These are phyloP conservation scores for Beauveria varroae DNA, from an alignment of 2,329 filamentous ascomycete species.

Conservation along the genomic window DNA sequence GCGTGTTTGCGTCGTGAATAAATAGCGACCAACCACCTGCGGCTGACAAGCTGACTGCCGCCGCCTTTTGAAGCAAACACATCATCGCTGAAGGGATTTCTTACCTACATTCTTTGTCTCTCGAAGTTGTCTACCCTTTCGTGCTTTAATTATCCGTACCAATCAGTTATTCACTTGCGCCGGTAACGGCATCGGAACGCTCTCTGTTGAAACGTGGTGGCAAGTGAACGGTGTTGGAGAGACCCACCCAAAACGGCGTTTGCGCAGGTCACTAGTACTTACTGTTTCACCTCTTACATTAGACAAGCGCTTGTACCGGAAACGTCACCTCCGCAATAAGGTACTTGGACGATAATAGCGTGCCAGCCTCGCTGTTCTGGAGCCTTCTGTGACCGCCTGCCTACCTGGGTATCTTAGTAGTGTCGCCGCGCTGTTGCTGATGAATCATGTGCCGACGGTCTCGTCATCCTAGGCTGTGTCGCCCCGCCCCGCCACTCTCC, in stretches of 20 bases:
- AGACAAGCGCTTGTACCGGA: slow-evolving; percentile 16
- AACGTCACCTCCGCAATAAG: slow-evolving; percentile 15
- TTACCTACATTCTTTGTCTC: no score
- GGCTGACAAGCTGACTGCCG: background rate
- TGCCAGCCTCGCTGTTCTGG: slow-evolving; percentile 24
- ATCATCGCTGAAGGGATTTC: no score
- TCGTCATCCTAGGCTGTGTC: slow-evolving; percentile 22
- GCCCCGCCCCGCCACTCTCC: slow-evolving; percentile 23
- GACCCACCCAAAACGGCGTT: slow-evolving; percentile 8
- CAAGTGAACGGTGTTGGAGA: background rate
- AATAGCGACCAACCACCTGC: background rate
- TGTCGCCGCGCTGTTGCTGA: slow-evolving; percentile 21
- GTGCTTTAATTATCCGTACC: background rate
- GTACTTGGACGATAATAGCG: no score
- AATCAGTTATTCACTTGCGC: no score
- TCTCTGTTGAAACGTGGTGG: background rate
- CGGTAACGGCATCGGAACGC: no score
- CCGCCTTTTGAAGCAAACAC: background rate
- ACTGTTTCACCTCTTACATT: background rate
- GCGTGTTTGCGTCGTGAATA: background rate
- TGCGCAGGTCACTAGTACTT: slow-evolving; percentile 4
- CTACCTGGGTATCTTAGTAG: background rate
- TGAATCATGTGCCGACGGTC: slow-evolving; percentile 27
- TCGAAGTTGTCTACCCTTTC: background rate
- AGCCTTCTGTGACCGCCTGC: slow-evolving; percentile 25